phyloP scores from a whole-genome alignment of 352 stramenopile genomes.

The Globisporangium canariense region DNA sequence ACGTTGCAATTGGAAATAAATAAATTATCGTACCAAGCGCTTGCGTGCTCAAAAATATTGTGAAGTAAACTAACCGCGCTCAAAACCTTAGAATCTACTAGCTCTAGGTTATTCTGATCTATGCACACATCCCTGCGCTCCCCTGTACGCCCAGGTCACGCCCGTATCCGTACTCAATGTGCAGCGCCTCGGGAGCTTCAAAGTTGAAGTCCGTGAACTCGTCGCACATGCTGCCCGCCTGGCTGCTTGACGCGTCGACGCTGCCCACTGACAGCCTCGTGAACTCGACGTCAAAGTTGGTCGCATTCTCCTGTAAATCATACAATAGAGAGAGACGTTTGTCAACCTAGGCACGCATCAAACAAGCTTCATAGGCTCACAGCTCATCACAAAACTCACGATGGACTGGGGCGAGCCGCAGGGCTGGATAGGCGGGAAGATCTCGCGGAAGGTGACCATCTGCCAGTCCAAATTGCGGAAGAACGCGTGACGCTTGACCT shows the following conservation, averaged over 20 bases:
- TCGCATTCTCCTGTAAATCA: constrained; percentile 41
- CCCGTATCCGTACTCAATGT: constrained; percentile 60
- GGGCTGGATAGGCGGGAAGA: constrained; percentile 59
- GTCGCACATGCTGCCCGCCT: constrained; percentile 32
- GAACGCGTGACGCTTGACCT: constrained; percentile 64
- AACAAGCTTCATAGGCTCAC: not conserved
- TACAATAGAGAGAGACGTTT: not conserved
- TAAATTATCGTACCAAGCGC: not conserved
- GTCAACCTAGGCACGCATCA: not conserved
- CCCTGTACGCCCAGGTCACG: constrained; percentile 25
- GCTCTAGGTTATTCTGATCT: not conserved
- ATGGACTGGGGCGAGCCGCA: constrained; percentile 43
- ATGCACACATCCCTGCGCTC: constrained; percentile 15
- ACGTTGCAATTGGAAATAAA: not conserved
- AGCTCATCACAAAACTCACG: constrained; percentile 24
- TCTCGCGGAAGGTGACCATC: constrained; percentile 54
- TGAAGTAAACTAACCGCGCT: not conserved
- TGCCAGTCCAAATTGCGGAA: constrained; percentile 68
- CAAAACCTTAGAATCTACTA: no score
- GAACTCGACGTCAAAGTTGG: constrained; percentile 88
- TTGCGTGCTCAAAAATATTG: not conserved
- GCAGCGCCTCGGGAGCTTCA: constrained; percentile 34
- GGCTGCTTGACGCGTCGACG: constrained; percentile 26
- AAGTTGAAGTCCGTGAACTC: constrained; percentile 91
- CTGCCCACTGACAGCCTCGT: constrained; percentile 55